Evolutionary conservation across 352 stramenopile genomes (phyloP).

Genomic region (Phytopythium vexans): DNA sequence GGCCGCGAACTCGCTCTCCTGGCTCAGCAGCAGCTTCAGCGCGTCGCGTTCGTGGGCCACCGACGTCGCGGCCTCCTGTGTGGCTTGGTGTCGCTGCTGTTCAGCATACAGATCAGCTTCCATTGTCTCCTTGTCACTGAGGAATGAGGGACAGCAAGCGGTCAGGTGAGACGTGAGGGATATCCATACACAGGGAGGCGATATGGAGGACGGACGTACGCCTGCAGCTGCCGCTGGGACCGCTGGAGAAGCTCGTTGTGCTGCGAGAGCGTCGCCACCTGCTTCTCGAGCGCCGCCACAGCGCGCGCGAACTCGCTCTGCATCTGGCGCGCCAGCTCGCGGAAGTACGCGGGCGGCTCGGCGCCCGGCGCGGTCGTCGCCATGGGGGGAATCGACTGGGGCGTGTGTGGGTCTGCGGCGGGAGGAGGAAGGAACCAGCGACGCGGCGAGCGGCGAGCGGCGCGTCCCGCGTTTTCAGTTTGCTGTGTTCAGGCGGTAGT

Average conservation of each 20-base stretch:
- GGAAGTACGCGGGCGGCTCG: too few species aligned
- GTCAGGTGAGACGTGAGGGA: too few species aligned
- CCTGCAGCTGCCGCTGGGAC: constrained; percentile 12
- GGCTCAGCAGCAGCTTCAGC: constrained; percentile 36
- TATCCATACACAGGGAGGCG: too few species aligned
- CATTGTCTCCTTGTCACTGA: constrained; percentile 11
- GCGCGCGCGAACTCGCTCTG: constrained; percentile 59
- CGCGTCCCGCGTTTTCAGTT: too few species aligned
- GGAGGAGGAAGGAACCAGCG: too few species aligned
- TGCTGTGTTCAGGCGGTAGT: too few species aligned
- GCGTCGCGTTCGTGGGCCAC: constrained; percentile 26
- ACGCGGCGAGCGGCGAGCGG: too few species aligned
- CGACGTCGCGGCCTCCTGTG: constrained; percentile 12
- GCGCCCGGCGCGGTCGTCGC: too few species aligned
- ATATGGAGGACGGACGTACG: not conserved
- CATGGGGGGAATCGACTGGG: too few species aligned
- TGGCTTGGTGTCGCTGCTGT: constrained; percentile 11
- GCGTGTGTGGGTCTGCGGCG: too few species aligned
- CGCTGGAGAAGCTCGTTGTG: constrained; percentile 47
- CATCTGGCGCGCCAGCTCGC: constrained; percentile 49
- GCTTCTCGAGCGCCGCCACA: constrained; percentile 53
- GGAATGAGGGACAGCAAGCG: not conserved
- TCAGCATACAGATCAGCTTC: constrained; percentile 12
- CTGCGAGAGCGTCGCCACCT: constrained; percentile 32
- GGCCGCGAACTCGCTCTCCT: constrained; percentile 51